phyloP scores from a whole-genome alignment of 371 early-diverging fungal genomes.

The Lichtheimia hyalospora region DNA sequence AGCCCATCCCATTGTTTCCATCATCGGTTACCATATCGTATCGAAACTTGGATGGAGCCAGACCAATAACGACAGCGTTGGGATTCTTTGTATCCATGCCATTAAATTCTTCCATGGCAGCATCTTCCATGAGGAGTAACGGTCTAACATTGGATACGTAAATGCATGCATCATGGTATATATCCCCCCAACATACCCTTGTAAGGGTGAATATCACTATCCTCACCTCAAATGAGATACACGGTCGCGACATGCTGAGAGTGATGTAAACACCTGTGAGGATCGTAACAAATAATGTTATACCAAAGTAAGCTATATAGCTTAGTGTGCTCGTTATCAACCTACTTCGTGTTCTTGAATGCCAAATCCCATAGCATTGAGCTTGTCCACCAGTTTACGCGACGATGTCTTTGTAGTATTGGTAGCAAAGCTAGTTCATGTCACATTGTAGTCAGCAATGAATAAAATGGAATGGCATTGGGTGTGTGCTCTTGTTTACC shows the following conservation, averaged over 20 bases:
- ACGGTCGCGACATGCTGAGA: slow-evolving; percentile 71
- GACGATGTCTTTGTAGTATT: slow-evolving; percentile 84
- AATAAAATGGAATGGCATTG: neutral
- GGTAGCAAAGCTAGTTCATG: slow-evolving; percentile 64
- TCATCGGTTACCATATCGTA: slow-evolving; percentile 62
- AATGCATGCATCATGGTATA: too few relatives aligned
- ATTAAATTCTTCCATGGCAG: slow-evolving; percentile 71
- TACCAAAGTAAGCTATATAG: neutral
- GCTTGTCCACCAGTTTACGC: slow-evolving; percentile 48
- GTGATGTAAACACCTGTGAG: slow-evolving; percentile 72
- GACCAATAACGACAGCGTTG: slow-evolving; percentile 80
- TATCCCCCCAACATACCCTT: too few relatives aligned
- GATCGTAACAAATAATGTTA: neutral
- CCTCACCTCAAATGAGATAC: slow-evolving; percentile 16
- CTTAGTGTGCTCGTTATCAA: neutral
- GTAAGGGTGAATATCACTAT: too few relatives aligned
- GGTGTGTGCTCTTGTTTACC: slow-evolving; percentile 18
- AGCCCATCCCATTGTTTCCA: neutral
- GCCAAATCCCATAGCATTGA: slow-evolving; percentile 67
- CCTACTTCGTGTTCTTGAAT: slow-evolving; percentile 62
- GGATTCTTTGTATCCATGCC: slow-evolving; percentile 57
- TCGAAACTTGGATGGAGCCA: slow-evolving; percentile 75
- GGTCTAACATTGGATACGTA: slow-evolving; percentile 45
- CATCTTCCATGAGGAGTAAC: slow-evolving; percentile 71
- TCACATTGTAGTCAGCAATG: neutral